A percentile compares a stretch with the other conserved stretches of the same genome.
phyloP scores from a whole-genome alignment of 495 filamentous ascomycete genomes.

The Neurospora sp. region DNA sequence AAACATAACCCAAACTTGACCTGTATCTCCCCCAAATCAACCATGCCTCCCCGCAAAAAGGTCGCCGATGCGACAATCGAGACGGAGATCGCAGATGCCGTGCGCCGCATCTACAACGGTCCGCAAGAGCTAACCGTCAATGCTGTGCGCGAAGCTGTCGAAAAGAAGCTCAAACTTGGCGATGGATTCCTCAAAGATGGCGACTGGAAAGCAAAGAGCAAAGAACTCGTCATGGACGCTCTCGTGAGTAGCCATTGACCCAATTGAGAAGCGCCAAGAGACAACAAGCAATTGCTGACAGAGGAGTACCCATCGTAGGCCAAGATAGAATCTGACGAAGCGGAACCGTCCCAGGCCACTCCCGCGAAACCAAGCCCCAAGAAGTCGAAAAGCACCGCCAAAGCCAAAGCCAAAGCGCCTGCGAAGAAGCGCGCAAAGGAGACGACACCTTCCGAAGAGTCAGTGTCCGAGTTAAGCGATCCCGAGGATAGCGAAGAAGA shows the following conservation, averaged over 20 bases:
- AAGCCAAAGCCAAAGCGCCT: slow-evolving; percentile 5
- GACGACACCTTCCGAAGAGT: slow-evolving; percentile 9
- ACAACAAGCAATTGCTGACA: background rate
- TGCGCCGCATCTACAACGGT: slow-evolving; percentile 45
- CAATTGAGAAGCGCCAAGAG: background rate
- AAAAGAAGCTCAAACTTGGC: slow-evolving; percentile 53
- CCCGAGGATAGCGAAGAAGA: slow-evolving; percentile 11
- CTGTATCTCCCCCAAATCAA: background rate
- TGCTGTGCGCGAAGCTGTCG: slow-evolving; percentile 55
- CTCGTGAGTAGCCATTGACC: slow-evolving; percentile 45
- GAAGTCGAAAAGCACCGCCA: slow-evolving; percentile 8
- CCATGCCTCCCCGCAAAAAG: background rate
- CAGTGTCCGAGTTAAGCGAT: slow-evolving; percentile 10
- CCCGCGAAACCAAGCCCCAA: slow-evolving; percentile 7
- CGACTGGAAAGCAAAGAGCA: slow-evolving; percentile 73
- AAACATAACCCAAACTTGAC: background rate
- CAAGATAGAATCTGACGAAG: slow-evolving; percentile 3
- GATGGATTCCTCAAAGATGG: slow-evolving; percentile 59
- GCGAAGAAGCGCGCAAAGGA: slow-evolving; percentile 4
- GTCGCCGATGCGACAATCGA: slow-evolving; percentile 18
- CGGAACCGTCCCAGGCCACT: slow-evolving; percentile 6
- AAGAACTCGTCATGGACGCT: slow-evolving; percentile 57
- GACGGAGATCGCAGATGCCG: slow-evolving; percentile 47
- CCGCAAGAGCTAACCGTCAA: slow-evolving; percentile 67
- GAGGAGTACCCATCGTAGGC: background rate